A percentile compares a stretch with the other conserved stretches of the same genome.
phyloP scores from a whole-genome alignment of 75 land plant species.

The Larix kaempferi region DNA sequence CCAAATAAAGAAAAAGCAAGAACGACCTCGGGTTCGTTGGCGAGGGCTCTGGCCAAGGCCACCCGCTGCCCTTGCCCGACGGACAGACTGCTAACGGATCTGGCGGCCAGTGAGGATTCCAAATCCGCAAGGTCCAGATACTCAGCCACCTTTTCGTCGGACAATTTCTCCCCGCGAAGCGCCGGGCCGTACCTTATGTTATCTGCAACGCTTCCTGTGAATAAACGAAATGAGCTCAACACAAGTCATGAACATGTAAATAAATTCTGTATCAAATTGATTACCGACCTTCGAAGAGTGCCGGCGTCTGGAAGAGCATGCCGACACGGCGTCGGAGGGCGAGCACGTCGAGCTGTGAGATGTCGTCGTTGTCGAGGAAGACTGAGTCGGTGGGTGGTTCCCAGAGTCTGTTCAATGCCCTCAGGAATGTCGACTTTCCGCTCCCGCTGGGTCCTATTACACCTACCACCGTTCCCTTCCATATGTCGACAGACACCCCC shows the following conservation, averaged over 20 bases:
- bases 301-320: conserved; percentile 92
- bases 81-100: conserved; percentile 50
- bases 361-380: conserved; percentile 75
- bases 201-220: conserved; percentile 82
- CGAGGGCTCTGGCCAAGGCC: conserved; percentile 92
- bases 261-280: too few relatives aligned
- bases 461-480: conserved; percentile 62
- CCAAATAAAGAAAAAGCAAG: not conserved
- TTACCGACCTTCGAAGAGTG: conserved; percentile 72
- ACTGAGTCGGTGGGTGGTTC: conserved; percentile 74
- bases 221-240: too few relatives aligned
- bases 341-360: conserved; percentile 62
- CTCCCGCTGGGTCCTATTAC: conserved; percentile 94
- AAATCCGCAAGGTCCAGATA: conserved; percentile 65
- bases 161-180: conserved; percentile 54
- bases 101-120: conserved; percentile 53
- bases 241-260: not conserved
- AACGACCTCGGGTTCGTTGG: conserved; percentile 82
- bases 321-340: conserved; percentile 81
- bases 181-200: conserved; percentile 81
- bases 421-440: conserved; percentile 83
- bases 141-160: conserved; percentile 47
- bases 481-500: conserved; percentile 42
- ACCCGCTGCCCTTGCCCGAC: conserved; percentile 96
- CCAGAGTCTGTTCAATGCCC: conserved; percentile 92